Percentiles rank a stretch among this genome's conserved stretches.
phyloP scores from a whole-genome alignment of 2,329 filamentous ascomycete species.

The Drechmeria coniospora region DNA sequence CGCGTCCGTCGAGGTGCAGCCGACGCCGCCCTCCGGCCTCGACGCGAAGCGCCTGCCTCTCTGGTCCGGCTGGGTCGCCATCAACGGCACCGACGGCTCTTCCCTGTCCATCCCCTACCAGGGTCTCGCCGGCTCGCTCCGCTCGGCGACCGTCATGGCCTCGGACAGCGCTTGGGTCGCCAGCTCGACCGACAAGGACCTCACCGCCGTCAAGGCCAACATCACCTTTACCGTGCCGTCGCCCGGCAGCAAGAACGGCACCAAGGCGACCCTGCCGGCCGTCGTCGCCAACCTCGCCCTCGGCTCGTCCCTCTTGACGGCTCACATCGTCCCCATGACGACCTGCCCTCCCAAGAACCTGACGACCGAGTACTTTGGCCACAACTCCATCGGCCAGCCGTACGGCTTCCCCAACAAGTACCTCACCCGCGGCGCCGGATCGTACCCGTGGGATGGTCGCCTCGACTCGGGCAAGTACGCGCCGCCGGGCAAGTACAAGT shows the following conservation, averaged over 20 bases:
- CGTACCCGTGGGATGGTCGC: constrained; percentile 27
- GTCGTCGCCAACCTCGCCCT: constrained; percentile 26
- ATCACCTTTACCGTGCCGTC: constrained; percentile 25
- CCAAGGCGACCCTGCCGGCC: constrained; percentile 20
- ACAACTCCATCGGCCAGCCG: constrained; percentile 27
- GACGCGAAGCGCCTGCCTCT: constrained; percentile 21
- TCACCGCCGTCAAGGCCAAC: constrained; percentile 15
- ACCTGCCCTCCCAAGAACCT: constrained; percentile 11
- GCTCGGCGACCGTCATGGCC: constrained; percentile 11
- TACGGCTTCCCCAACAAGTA: constrained; percentile 23
- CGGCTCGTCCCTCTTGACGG: constrained; percentile 27
- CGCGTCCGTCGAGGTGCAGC: constrained; percentile 29
- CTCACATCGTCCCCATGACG: constrained; percentile 26
- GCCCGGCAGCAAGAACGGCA: constrained; percentile 17
- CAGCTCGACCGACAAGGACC: constrained; percentile 17
- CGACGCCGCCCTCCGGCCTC: constrained; percentile 23
- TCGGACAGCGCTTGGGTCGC: constrained; percentile 12
- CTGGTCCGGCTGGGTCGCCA: constrained; percentile 25
- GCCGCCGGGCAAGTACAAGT: constrained; percentile 32
- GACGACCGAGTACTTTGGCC: constrained; percentile 19
- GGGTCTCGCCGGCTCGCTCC: constrained; percentile 21
- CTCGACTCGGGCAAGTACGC: constrained; percentile 31
- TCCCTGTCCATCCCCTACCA: constrained; percentile 25
- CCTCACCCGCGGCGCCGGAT: constrained; percentile 10
- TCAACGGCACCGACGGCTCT: constrained; percentile 23